These are phyloP conservation scores for Tuber borchii DNA, from an alignment of 495 filamentous ascomycete genomes.

Conservation along the genomic window DNA sequence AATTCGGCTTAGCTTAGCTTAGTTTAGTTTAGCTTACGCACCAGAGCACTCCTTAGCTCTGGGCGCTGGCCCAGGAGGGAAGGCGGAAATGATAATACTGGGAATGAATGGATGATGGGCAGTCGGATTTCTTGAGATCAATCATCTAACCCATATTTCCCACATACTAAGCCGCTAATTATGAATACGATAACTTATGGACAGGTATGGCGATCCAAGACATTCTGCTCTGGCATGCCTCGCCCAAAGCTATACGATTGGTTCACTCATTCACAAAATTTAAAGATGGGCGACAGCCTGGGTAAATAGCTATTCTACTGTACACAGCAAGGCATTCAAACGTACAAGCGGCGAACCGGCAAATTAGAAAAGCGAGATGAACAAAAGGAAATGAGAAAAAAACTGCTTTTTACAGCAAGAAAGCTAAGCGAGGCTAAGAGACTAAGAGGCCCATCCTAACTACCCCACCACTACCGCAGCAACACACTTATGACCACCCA, in stretches of 20 bases:
- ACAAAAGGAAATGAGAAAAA: background rate
- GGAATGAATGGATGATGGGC: background rate
- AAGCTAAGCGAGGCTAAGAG: background rate
- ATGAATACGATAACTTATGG: background rate
- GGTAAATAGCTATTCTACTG: background rate
- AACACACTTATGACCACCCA: conserved; percentile 24
- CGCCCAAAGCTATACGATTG: background rate
- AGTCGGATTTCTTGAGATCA: background rate
- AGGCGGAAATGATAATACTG: background rate
- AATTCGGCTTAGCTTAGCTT: background rate
- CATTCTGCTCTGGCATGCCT: background rate
- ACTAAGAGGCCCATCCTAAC: background rate
- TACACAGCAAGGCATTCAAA: background rate
- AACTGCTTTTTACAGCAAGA: conserved; percentile 1
- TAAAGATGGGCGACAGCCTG: background rate
- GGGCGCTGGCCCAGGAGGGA: background rate
- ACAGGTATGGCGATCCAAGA: background rate
- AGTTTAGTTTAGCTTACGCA: too few relatives aligned
- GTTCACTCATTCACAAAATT: background rate
- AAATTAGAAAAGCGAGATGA: background rate
- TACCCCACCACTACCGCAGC: background rate
- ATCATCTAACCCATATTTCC: background rate
- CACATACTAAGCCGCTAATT: background rate
- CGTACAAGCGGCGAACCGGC: background rate
- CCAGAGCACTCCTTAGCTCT: background rate